These are phyloP conservation scores for Venturia oleaginea DNA, from an alignment of 2,329 filamentous ascomycete species.

Conservation along the genomic window DNA sequence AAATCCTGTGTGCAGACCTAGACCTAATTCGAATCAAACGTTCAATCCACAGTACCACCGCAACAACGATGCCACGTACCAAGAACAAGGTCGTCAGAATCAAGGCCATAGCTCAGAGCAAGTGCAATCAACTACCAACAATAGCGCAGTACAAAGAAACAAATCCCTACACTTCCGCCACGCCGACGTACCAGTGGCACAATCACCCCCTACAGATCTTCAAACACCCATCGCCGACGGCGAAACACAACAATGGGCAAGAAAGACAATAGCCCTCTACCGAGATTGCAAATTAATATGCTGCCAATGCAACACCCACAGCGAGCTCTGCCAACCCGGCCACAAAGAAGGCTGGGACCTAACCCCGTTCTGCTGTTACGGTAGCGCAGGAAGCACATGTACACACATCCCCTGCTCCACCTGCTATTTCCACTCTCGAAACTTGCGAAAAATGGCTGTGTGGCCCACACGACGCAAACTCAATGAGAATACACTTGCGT, in stretches of 20 bases:
- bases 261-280: not conserved
- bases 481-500: not conserved
- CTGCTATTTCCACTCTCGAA: not conserved
- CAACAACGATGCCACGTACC: not conserved
- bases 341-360: not conserved
- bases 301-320: not conserved
- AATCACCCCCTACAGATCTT: not conserved
- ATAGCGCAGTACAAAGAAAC: not conserved
- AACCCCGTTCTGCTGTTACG: not conserved
- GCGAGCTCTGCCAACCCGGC: not conserved
- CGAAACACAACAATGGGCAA: not conserved
- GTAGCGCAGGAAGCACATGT: not conserved
- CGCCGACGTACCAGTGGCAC: not conserved
- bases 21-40: not conserved
- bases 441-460: not conserved
- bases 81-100: not conserved
- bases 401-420: not conserved
- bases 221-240: too few species aligned
- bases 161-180: not conserved
- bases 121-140: not conserved
- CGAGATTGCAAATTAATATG: not conserved
- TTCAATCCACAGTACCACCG: not conserved
- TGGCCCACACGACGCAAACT: not conserved
- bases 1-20: not conserved
- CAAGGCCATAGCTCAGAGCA: not conserved